phyloP scores from a whole-genome alignment of 495 filamentous ascomycete species.

The Penicillium taxi region DNA sequence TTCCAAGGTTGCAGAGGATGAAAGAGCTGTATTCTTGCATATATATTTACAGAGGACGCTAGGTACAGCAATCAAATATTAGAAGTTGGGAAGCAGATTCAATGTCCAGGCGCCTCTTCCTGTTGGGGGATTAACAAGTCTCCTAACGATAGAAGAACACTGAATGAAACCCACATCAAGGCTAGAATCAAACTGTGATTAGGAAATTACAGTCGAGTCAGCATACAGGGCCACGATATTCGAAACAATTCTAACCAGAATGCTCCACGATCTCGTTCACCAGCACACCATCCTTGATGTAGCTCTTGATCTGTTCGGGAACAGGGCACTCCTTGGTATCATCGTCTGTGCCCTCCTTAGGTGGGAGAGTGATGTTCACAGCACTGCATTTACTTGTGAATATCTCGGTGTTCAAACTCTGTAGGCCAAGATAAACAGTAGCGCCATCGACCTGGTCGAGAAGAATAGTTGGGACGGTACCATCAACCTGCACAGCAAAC shows the following conservation, averaged over 20 bases:
- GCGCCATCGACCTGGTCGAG: slow-evolving; percentile 92
- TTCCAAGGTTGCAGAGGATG: too few relatives aligned
- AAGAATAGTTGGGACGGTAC: slow-evolving; percentile 73
- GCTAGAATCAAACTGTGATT: too few relatives aligned
- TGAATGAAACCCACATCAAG: too few relatives aligned
- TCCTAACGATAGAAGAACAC: too few relatives aligned
- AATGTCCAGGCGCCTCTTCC: too few relatives aligned
- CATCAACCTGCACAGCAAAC: slow-evolving; percentile 85
- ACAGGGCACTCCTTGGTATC: slow-evolving; percentile 81
- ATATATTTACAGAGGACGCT: slow-evolving; percentile 21
- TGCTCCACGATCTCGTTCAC: slow-evolving; percentile 87
- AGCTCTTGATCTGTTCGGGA: slow-evolving; percentile 83
- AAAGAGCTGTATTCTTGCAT: slow-evolving; percentile 10
- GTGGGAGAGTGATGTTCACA: slow-evolving; percentile 78
- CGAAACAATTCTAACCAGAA: slow-evolving; percentile 46
- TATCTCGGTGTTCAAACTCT: slow-evolving; percentile 68
- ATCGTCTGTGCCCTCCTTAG: slow-evolving; percentile 47
- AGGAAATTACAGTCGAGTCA: too few relatives aligned
- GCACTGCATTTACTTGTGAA: slow-evolving; percentile 79
- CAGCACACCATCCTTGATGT: slow-evolving; percentile 64
- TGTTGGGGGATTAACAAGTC: too few relatives aligned
- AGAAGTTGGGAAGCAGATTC: too few relatives aligned
- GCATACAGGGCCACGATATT: too few relatives aligned
- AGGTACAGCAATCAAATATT: slow-evolving; percentile 15
- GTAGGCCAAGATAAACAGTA: slow-evolving; percentile 71